Evolutionary conservation across 805 yeast species (phyloP), one percentile per base, ranked within the genome.

Genomic region (Cyberlindnera maritima): DNA sequence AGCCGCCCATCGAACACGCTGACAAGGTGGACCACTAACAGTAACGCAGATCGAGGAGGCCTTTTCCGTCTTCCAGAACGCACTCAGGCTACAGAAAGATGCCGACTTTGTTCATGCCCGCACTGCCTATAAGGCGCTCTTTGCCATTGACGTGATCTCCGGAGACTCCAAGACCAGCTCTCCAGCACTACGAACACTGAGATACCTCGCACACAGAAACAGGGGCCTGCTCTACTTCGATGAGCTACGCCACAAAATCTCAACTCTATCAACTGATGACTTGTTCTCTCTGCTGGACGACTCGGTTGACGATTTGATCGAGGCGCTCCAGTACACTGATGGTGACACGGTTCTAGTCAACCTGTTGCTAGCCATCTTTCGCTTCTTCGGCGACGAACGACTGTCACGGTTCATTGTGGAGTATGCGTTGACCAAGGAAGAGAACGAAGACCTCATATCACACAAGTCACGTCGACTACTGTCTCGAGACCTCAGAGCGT

Each of bases 171-270:
- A 70, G 60, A 26, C 60, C 32, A 62, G 52, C 5, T 80, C 92
- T 0, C 92, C 95, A 1, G 80, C 86, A 2, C 76, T 91, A 20
- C 81, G 84, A 54, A 76, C 82, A 11, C 70, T 94, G 29, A 75
- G 96, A 43, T 90, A 87, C 59, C 69, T 94, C 55, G 84, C 85
- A 1, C 81, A 81, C 60, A 76, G 97, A 54, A 94, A 92, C 60
- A 69, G 96, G 47, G 97, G 96, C 0, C 74, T 88, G 56, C 72
- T 88, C 28, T 76, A 81, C 50, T 74, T 86, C 32, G 63, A 64
- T 6, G 71, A 66, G 36, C 50, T 69, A 4, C 43, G 41, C 10
- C 26, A 60, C 48, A 44, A 51, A 43, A 40, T 60, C 51, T 35
- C 52, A 1, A 29, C 36, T 3, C 21, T 48, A 10, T 36, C 46